A percentile compares a stretch with the other conserved stretches of the same genome.
These are phyloP conservation scores for Crotalaria pallida DNA, from an alignment of 306 rosid species.

Conservation along the genomic window DNA sequence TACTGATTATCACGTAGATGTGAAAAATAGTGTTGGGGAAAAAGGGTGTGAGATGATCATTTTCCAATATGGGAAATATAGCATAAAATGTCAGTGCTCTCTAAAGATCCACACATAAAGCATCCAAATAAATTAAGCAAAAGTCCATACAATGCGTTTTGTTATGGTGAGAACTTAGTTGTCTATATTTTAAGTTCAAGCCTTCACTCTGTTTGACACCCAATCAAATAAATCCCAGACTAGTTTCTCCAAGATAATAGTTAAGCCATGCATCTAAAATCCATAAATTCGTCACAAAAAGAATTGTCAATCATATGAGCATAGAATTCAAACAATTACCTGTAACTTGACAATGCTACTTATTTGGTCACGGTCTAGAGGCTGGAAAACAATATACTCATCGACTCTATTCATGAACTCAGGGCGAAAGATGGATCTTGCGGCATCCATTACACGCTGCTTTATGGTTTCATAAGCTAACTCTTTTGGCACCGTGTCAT, in stretches of 20 bases:
- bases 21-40: too few relatives aligned
- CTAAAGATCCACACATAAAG: background rate
- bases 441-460: conserved; percentile 87
- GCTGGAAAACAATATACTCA: conserved; percentile 95
- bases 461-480: conserved; percentile 74
- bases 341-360: conserved; percentile 76
- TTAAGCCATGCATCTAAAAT: background rate
- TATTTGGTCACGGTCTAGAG: conserved; percentile 77
- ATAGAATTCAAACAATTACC: conserved; percentile 37
- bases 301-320: background rate
- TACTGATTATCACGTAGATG: too few relatives aligned
- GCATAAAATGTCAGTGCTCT: background rate
- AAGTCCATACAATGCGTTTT: background rate
- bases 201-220: background rate
- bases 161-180: background rate
- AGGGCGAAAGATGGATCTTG: conserved; percentile 80
- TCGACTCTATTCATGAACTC: conserved; percentile 97
- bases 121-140: background rate
- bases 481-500: conserved; percentile 41
- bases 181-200: background rate
- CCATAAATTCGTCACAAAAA: background rate
- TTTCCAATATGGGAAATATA: too few relatives aligned
- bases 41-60: too few relatives aligned
- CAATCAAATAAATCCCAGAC: background rate
- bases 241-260: background rate